Percentiles rank a stretch among this genome's conserved stretches.
Evolutionary conservation across 2,329 filamentous ascomycete genomes (phyloP).

Genomic region (Alternaria burnsii): DNA sequence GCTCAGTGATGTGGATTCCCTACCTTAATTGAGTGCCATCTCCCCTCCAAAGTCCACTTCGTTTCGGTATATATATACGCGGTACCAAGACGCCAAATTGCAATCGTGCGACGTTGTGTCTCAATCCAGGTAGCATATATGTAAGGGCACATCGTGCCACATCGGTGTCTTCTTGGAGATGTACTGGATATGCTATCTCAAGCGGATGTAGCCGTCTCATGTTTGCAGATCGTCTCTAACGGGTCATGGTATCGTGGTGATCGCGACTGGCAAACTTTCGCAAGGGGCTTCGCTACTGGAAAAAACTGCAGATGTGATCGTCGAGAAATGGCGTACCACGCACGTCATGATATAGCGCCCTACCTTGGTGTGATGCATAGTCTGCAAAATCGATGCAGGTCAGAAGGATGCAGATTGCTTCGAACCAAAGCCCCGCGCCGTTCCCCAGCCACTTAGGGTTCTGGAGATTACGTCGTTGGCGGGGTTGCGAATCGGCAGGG

Average conservation of each 20-base stretch:
- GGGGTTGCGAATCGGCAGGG: conserved; percentile 17
- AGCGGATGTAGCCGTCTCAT: background rate
- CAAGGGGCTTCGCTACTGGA: background rate
- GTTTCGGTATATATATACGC: background rate
- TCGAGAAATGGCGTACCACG: background rate
- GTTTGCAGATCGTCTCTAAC: background rate
- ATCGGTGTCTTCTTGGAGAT: background rate
- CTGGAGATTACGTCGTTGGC: conserved; percentile 24
- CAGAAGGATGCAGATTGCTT: conserved; percentile 6
- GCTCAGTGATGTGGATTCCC: background rate
- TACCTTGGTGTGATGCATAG: background rate
- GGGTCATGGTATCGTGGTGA: background rate
- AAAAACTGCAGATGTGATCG: background rate
- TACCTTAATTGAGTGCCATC: background rate
- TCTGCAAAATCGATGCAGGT: conserved; percentile 11
- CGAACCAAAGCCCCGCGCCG: background rate
- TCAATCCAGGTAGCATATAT: background rate
- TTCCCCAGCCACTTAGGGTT: conserved; percentile 13
- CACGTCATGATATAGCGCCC: background rate
- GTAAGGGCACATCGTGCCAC: background rate
- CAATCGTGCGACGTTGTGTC: background rate
- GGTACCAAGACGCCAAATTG: background rate
- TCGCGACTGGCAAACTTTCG: background rate
- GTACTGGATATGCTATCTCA: background rate
- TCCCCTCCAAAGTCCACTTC: background rate